Percentiles rank a stretch among this genome's conserved stretches.
phyloP scores from a whole-genome alignment of 768 basidiomycete genomes.

The Mycena polygramma region DNA sequence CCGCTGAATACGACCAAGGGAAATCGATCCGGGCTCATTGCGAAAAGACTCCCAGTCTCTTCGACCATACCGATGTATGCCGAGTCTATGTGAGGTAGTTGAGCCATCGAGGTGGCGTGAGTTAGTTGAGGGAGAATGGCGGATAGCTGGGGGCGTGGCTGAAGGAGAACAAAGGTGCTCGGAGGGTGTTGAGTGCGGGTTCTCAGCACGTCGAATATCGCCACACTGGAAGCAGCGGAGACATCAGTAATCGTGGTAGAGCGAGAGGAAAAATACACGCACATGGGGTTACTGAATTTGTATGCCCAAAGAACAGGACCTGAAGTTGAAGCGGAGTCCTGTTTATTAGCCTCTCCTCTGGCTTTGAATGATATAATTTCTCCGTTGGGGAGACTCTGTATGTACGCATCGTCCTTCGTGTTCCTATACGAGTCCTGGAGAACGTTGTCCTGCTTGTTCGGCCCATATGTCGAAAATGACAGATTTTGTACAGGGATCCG shows the following conservation, averaged over 20 bases:
- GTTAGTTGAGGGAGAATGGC: constrained; percentile 78
- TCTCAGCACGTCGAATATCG: constrained; percentile 82
- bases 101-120: constrained; percentile 45
- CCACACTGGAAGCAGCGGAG: constrained; percentile 67
- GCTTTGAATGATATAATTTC: constrained; percentile 82
- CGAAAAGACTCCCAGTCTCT: constrained; percentile 81
- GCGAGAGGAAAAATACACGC: constrained; percentile 42
- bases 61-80: constrained; percentile 88
- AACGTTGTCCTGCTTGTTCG: constrained; percentile 87
- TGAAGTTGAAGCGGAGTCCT: constrained; percentile 24
- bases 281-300: constrained; percentile 78
- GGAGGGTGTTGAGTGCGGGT: constrained; percentile 40
- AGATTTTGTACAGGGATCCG: constrained; percentile 78
- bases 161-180: constrained; percentile 85
- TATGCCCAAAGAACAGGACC: constrained; percentile 69
- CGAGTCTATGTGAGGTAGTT: constrained; percentile 64
- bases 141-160: constrained; percentile 83
- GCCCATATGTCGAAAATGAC: constrained; percentile 92
- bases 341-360: constrained; percentile 36
- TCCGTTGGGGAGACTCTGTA: constrained; percentile 85
- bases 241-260: not conserved
- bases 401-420: constrained; percentile 84
- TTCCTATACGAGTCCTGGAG: constrained; percentile 80
- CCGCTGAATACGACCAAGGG: constrained; percentile 84
- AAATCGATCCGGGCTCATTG: constrained; percentile 85